phyloP scores from a whole-genome alignment of 2,329 filamentous ascomycete genomes.

The Aspergillaceae sp. region DNA sequence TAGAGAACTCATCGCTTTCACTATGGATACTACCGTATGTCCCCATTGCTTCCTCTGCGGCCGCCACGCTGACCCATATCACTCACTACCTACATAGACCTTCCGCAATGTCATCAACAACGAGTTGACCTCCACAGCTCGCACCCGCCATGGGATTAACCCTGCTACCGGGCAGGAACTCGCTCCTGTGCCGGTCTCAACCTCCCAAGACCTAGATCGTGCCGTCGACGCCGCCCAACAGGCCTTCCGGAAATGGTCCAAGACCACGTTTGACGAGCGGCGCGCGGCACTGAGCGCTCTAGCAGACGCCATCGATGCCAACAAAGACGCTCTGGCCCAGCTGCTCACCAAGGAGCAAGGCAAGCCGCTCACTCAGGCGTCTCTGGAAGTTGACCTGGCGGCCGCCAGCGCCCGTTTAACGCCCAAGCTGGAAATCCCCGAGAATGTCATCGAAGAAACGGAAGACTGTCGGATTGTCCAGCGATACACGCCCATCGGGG shows the following conservation, averaged over 20 bases:
- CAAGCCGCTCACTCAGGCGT: slow-evolving; percentile 26
- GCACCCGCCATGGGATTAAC: slow-evolving; percentile 44
- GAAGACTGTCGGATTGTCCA: slow-evolving; percentile 27
- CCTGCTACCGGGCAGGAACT: slow-evolving; percentile 44
- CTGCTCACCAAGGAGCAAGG: slow-evolving; percentile 37
- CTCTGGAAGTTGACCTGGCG: slow-evolving; percentile 18
- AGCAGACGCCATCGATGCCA: slow-evolving; percentile 27
- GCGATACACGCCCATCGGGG: slow-evolving; percentile 32
- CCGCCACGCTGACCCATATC: neutral
- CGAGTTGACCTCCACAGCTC: slow-evolving; percentile 35
- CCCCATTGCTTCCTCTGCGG: neutral
- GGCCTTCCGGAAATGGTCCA: slow-evolving; percentile 43
- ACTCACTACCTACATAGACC: slow-evolving; percentile 16
- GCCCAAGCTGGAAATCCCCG: slow-evolving; percentile 30
- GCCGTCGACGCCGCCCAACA: slow-evolving; percentile 42
- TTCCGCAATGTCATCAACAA: slow-evolving; percentile 48
- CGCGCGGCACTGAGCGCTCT: slow-evolving; percentile 23
- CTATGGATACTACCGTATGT: neutral
- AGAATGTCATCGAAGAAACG: slow-evolving; percentile 43
- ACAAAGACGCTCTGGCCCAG: slow-evolving; percentile 28
- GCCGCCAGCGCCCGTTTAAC: slow-evolving; percentile 15
- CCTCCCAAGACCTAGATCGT: slow-evolving; percentile 42
- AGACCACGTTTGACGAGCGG: slow-evolving; percentile 25
- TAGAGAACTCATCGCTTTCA: neutral
- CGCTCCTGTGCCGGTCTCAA: slow-evolving; percentile 44